These are phyloP conservation scores for Leptographium procerum DNA, from an alignment of 2,329 filamentous ascomycete species.

Conservation along the genomic window DNA sequence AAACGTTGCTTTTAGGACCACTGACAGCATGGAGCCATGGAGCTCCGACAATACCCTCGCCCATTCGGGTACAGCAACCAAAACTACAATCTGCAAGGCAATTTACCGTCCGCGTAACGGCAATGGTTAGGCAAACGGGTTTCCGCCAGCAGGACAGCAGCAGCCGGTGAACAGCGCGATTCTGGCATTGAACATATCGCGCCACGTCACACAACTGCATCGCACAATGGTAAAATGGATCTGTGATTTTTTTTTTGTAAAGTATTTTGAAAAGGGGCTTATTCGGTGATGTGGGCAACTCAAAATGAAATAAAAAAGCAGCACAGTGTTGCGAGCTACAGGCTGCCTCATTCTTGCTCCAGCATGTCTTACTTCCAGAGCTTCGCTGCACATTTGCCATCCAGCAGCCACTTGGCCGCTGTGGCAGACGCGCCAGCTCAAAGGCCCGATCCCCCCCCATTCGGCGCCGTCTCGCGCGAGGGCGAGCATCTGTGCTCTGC, in stretches of 20 bases:
- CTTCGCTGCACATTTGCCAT: background rate
- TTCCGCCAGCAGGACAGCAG: too few species aligned
- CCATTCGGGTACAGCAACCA: too few species aligned
- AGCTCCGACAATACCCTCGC: too few species aligned
- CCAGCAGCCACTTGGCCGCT: constrained; percentile 1
- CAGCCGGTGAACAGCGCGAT: too few species aligned
- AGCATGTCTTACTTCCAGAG: background rate
- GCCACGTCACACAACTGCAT: too few species aligned
- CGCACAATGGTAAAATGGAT: too few species aligned
- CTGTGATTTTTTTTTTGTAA: background rate
- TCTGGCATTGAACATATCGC: too few species aligned
- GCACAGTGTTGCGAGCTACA: background rate
- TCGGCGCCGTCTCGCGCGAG: background rate
- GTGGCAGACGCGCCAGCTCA: background rate
- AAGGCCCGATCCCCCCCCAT: background rate
- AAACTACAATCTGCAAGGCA: too few species aligned
- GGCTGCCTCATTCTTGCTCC: background rate
- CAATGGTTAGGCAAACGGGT: too few species aligned
- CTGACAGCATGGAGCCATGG: too few species aligned
- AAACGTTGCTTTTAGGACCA: too few species aligned
- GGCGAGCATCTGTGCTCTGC: background rate
- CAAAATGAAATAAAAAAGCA: background rate
- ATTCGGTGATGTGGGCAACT: background rate
- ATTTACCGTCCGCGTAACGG: too few species aligned
- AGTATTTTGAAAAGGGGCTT: background rate